Base-by-base conservation (phyloP, 2,329 filamentous ascomycete genomes). In the Fusarium lateritium region DNA sequence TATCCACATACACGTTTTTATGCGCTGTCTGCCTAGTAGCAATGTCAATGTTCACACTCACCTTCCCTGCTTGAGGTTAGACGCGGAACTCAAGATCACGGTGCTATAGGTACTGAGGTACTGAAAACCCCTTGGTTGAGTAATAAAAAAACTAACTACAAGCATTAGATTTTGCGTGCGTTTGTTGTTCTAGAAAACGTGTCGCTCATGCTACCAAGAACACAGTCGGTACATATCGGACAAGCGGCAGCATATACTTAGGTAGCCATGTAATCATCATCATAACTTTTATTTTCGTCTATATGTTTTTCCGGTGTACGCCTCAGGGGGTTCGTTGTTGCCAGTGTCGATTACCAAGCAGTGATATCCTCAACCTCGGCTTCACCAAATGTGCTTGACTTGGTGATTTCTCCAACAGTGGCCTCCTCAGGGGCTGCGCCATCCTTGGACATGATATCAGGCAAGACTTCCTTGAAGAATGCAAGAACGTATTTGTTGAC, bases 341-440 rank as follows among this genome's bases (percentile, higher is more conserved):
- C 15, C 21, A 46, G 14, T 22, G 17, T 38, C 5, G 22, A 49
- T 80, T 87, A 98, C 94, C 94, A 98, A 22, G 94, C 94, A 34
- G 94, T 97, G 73, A 98, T 97, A 77, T 98, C 96, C 64, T 95
- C 95, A 21, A 98, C 94, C 81, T 98, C 96, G 2, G 94, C 94
- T 81, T 98, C 94, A 17, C 95, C 94, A 83, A 98, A 97, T 0
- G 93, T 96, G 80, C 94, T 97, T 57, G 88, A 94, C 83, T 97
- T 97, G 19, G 88, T 93, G 66, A 94, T 79, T 73, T 88, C 82
- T 17, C 89, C 89, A 8, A 89, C 84, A 62, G 84, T 82, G 67
- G 83, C 78, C 67, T 83, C 84, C 64, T 83, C 83, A 58, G 81
- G 82, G 24, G 81, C 83, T 4, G 79, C 80, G 4, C 84, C 87